These are phyloP conservation scores for Suillus americanus DNA, from an alignment of 768 basidiomycete genomes.

Conservation along the genomic window DNA sequence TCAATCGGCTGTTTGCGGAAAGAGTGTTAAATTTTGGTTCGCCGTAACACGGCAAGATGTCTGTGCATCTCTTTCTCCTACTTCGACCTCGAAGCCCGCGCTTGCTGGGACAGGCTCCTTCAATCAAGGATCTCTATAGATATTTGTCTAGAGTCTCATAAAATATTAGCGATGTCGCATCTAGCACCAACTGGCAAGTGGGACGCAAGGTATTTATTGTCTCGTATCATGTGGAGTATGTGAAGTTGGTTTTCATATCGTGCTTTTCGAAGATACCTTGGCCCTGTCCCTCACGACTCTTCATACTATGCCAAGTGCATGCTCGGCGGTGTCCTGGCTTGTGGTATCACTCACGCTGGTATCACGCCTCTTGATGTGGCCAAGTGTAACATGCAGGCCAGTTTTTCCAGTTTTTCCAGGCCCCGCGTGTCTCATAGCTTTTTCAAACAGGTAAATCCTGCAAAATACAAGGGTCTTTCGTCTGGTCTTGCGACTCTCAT, in stretches of 20 bases:
- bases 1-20: conserved; percentile 3
- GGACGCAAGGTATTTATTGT: conserved; percentile 61
- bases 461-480: conserved; percentile 69
- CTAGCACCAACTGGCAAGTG: conserved; percentile 57
- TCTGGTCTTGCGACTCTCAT: conserved; percentile 63
- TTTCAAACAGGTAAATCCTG: conserved; percentile 62
- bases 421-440: not conserved
- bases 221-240: not conserved
- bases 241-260: conserved; percentile 1
- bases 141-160: conserved; percentile 12
- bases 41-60: not conserved
- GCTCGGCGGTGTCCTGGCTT: conserved; percentile 86
- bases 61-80: not conserved
- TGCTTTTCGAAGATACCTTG: conserved; percentile 48
- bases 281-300: conserved; percentile 73
- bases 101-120: not conserved
- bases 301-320: conserved; percentile 84
- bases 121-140: not conserved
- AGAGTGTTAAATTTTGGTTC: conserved; percentile 3
- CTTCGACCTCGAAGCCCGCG: not conserved
- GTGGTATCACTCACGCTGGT: conserved; percentile 85
- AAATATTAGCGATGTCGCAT: conserved; percentile 48
- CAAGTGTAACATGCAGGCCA: conserved; percentile 90
- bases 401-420: conserved; percentile 15
- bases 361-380: conserved; percentile 87